phyloP scores from a whole-genome alignment of 2,329 filamentous ascomycete species.

The Claviceps africana region DNA sequence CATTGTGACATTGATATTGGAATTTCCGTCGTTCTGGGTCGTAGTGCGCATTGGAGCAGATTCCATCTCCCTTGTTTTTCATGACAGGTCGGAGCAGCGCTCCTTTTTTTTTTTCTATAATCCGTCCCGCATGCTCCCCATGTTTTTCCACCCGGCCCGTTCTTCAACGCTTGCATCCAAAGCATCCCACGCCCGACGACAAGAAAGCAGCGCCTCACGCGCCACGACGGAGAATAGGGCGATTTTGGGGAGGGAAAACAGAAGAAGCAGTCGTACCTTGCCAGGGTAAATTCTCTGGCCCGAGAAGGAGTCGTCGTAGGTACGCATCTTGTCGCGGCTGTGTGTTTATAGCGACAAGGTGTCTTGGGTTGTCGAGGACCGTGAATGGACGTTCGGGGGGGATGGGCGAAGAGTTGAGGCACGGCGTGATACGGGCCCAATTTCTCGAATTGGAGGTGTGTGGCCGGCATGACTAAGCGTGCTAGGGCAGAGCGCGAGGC shows the following conservation, averaged over 20 bases:
- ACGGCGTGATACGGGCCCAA: slow-evolving; percentile 19
- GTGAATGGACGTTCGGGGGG: slow-evolving; percentile 11
- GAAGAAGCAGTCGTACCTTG: slow-evolving; percentile 36
- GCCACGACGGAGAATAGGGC: neutral
- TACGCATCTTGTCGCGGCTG: slow-evolving; percentile 43
- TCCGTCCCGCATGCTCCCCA: neutral
- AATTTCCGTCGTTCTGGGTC: neutral
- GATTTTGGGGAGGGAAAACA: neutral
- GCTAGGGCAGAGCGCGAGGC: slow-evolving; percentile 22
- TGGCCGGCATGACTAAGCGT: slow-evolving; percentile 26
- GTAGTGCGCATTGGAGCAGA: neutral
- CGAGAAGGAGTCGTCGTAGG: slow-evolving; percentile 54
- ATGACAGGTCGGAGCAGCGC: no score
- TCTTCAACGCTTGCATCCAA: neutral
- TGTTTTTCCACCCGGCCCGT: neutral
- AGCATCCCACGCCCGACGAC: neutral
- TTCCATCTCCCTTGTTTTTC: neutral
- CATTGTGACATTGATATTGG: neutral
- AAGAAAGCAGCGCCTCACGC: neutral
- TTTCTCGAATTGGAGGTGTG: slow-evolving; percentile 28
- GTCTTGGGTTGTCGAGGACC: slow-evolving; percentile 24
- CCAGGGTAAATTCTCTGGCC: slow-evolving; percentile 54
- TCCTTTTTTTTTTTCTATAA: no score
- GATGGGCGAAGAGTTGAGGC: slow-evolving; percentile 20
- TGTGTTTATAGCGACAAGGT: slow-evolving; percentile 27